These are phyloP conservation scores for Seminavis robusta DNA, from an alignment of 108 stramenopile genomes.

Conservation along the genomic window DNA sequence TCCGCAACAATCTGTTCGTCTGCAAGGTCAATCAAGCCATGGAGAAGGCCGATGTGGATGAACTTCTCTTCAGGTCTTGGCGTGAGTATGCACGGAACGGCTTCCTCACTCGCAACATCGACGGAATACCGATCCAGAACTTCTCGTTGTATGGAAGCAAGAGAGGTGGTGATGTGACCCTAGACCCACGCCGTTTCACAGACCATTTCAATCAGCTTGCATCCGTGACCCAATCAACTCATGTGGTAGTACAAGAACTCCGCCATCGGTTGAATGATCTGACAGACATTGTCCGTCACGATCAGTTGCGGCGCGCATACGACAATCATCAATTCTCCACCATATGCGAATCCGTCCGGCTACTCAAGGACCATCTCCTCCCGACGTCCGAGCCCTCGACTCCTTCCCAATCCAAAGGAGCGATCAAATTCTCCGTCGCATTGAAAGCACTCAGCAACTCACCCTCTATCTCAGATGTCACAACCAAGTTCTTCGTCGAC, in stretches of 20 bases:
- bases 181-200: neutral
- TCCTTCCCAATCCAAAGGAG: too few relatives aligned
- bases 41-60: neutral
- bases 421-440: neutral
- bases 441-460: neutral
- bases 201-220: neutral
- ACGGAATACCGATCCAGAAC: neutral
- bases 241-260: neutral
- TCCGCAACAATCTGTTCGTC: too few relatives aligned
- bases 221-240: slow-evolving; percentile 1
- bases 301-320: neutral
- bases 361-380: neutral
- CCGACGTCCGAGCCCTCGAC: neutral
- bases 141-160: neutral
- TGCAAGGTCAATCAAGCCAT: too few relatives aligned
- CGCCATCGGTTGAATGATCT: too few relatives aligned
- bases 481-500: neutral
- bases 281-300: neutral
- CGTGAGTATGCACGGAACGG: neutral
- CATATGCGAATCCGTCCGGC: too few relatives aligned
- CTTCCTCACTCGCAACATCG: neutral
- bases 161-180: neutral
- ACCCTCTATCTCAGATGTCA: neutral
- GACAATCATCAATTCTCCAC: too few relatives aligned
- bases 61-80: neutral